Conservation (phyloP, 805 yeast genomes). For the Lipomyces lipofer region DNA sequence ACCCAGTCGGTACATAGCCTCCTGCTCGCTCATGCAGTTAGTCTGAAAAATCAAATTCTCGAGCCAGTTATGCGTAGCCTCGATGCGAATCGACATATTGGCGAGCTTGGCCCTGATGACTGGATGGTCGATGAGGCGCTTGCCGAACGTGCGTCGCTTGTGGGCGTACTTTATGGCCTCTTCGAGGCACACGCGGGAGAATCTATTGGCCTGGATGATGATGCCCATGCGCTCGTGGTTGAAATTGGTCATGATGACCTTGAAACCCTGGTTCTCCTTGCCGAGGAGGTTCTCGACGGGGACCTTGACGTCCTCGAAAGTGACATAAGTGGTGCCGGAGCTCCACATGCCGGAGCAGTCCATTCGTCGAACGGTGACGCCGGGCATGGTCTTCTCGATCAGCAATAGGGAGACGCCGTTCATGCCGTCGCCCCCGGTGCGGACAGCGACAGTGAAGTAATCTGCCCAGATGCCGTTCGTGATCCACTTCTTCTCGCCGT, state of each 20-base stretch:
- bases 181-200: conserved; percentile 43
- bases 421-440: conserved; percentile 47
- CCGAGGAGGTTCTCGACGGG: conserved; percentile 46
- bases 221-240: conserved; percentile 48
- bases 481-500: conserved; percentile 49
- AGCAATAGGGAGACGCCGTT: conserved; percentile 44
- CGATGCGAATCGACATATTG: conserved; percentile 44
- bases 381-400: conserved; percentile 43
- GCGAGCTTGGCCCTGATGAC: conserved; percentile 47
- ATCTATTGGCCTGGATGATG: conserved; percentile 44
- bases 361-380: conserved; percentile 43
- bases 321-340: conserved; percentile 45
- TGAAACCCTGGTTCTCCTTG: conserved; percentile 45
- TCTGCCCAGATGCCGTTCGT: conserved; percentile 48
- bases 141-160: conserved; percentile 46
- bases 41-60: conserved; percentile 42
- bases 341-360: conserved; percentile 46
- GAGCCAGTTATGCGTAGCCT: conserved; percentile 45
- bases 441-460: conserved; percentile 47
- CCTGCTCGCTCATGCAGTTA: conserved; percentile 37
- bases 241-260: conserved; percentile 46
- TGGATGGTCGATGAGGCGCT: conserved; percentile 44
- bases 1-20: conserved; percentile 43
- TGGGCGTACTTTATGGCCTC: conserved; percentile 45
- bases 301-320: conserved; percentile 48